Conservation (phyloP, 306 rosid genomes). For the Dryas drummondii region DNA sequence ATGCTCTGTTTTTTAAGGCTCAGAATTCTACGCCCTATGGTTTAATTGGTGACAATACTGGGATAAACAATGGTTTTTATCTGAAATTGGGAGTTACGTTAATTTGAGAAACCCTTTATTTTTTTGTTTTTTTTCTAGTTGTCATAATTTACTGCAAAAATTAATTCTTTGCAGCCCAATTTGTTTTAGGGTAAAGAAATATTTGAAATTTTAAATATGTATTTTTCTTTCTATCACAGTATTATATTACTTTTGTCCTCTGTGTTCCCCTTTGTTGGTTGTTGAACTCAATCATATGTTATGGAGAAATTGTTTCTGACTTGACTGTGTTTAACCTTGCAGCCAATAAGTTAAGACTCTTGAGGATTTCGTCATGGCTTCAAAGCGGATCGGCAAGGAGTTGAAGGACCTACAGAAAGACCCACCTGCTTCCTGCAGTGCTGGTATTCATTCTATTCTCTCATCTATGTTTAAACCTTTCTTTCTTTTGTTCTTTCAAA, state of each 20-base stretch:
- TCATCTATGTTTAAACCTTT: not conserved
- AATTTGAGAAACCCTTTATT: no score
- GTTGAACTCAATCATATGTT: not conserved
- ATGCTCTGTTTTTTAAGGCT: not conserved
- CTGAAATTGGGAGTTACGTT: not conserved
- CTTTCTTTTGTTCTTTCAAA: not conserved
- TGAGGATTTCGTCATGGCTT: constrained; percentile 33
- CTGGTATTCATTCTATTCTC: constrained; percentile 26
- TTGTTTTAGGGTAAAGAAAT: not conserved
- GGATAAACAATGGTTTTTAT: not conserved
- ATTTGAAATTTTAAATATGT: not conserved
- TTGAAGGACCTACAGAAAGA: constrained; percentile 54
- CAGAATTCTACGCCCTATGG: not conserved
- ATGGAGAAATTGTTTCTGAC: not conserved
- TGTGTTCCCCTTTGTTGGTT: not conserved
- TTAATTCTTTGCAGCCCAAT: not conserved
- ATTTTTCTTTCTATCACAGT: not conserved
- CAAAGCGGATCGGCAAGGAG: constrained; percentile 51
- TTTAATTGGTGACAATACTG: not conserved
- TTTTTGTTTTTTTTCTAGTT: not conserved
- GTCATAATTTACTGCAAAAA: no score
- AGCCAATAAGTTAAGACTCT: not conserved
- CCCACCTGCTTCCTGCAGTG: constrained; percentile 55
- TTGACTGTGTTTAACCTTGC: not conserved
- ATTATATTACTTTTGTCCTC: not conserved